Evolutionary conservation across 2,329 filamentous ascomycete species (phyloP).

Genomic region (Pezicula neosporulosa): DNA sequence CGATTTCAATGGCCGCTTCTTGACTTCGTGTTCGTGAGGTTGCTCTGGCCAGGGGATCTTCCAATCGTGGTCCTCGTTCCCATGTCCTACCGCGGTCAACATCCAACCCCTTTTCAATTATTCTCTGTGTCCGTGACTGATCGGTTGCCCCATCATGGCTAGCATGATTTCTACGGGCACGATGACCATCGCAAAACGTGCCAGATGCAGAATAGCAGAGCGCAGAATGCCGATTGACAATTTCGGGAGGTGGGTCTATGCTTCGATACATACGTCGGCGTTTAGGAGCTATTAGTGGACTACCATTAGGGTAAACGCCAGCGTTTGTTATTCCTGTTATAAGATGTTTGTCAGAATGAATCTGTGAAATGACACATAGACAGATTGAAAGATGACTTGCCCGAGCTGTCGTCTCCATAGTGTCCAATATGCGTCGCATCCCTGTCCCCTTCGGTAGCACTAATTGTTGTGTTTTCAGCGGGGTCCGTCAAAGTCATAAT

Average conservation of each 20-base stretch:
- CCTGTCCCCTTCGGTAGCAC: not conserved
- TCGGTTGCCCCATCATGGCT: no score
- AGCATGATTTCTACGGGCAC: no score
- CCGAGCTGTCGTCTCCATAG: no score
- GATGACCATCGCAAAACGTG: not conserved
- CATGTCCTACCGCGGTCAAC: slow-evolving; percentile 19
- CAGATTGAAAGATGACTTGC: no score
- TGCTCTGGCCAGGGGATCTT: slow-evolving; percentile 22
- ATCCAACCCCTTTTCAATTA: slow-evolving; percentile 12
- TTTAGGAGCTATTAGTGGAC: no score
- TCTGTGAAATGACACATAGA: no score
- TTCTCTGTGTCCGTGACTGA: not conserved
- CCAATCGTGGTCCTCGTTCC: slow-evolving; percentile 13
- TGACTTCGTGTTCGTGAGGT: slow-evolving; percentile 17
- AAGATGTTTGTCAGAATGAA: no score
- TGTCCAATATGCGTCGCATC: no score
- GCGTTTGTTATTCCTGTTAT: no score
- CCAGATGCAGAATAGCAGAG: not conserved
- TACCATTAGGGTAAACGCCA: no score
- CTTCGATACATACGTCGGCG: no score
- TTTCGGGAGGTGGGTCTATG: no score
- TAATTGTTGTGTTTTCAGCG: not conserved
- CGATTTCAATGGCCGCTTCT: slow-evolving; percentile 21
- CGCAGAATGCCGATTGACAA: not conserved
- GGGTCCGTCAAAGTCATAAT: slow-evolving; percentile 24